Percentiles rank a stretch among this genome's conserved stretches.
These are phyloP conservation scores for Venturia nashicola DNA, from an alignment of 2,329 filamentous ascomycete genomes.

Conservation along the genomic window DNA sequence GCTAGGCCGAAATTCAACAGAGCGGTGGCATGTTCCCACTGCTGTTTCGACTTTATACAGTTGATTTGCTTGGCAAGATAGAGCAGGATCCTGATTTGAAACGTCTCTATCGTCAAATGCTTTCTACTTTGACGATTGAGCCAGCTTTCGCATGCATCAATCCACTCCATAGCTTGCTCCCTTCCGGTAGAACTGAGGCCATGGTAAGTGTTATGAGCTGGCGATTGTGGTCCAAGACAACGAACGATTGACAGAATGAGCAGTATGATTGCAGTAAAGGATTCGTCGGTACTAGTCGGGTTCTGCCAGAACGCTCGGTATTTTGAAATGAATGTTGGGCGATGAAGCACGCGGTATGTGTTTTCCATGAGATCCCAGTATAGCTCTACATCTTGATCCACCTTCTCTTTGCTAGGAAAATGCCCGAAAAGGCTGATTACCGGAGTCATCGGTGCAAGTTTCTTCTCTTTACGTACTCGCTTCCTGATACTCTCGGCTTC, in stretches of 20 bases:
- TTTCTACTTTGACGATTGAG: slow-evolving; percentile 36
- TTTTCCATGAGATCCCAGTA: slow-evolving; percentile 42
- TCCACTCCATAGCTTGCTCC: slow-evolving; percentile 25
- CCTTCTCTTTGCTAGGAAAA: slow-evolving; percentile 23
- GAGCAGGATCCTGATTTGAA: slow-evolving; percentile 40
- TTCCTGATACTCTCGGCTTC: slow-evolving; percentile 1
- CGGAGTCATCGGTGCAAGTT: neutral
- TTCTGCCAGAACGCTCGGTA: slow-evolving; percentile 31
- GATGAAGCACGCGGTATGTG: slow-evolving; percentile 40
- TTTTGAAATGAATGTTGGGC: slow-evolving; percentile 38
- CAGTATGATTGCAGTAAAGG: slow-evolving; percentile 28
- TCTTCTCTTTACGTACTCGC: neutral
- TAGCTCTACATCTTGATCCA: slow-evolving; percentile 30
- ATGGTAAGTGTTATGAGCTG: slow-evolving; percentile 20
- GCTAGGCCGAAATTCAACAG: slow-evolving; percentile 40
- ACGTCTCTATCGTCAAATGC: slow-evolving; percentile 35
- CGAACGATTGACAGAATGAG: slow-evolving; percentile 27
- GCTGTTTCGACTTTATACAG: slow-evolving; percentile 40
- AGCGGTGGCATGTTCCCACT: slow-evolving; percentile 39
- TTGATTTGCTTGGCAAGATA: slow-evolving; percentile 38
- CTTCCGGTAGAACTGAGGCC: slow-evolving; percentile 31
- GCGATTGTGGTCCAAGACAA: slow-evolving; percentile 16
- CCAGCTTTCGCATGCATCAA: slow-evolving; percentile 31
- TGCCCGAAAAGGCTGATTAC: slow-evolving; percentile 19
- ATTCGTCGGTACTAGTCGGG: slow-evolving; percentile 15